Percentiles rank a stretch among this genome's conserved stretches.
Evolutionary conservation across 768 basidiomycete species (phyloP).

Genomic region (Hypsizygus marmoreus): DNA sequence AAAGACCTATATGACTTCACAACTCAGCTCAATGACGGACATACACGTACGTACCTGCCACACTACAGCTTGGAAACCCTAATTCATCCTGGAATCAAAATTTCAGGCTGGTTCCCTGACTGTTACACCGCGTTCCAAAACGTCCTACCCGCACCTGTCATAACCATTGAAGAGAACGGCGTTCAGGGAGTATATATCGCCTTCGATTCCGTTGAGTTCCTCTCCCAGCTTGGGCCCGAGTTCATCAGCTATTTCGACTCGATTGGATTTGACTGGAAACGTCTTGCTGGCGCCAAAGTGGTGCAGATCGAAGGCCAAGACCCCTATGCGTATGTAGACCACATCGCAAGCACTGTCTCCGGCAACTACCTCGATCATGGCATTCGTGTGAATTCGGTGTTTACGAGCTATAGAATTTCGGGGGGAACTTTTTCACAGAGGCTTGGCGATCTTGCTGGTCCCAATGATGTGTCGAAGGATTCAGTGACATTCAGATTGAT

Average conservation of each 20-base stretch:
- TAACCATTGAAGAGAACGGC: conserved; percentile 51
- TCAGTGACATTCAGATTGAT: conserved; percentile 51
- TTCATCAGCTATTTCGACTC: conserved; percentile 50
- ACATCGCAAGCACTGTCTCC: conserved; percentile 57
- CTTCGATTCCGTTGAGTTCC: conserved; percentile 55
- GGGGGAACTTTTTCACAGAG: conserved; percentile 55
- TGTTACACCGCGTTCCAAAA: conserved; percentile 60
- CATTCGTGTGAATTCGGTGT: conserved; percentile 62
- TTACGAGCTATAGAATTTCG: conserved; percentile 56
- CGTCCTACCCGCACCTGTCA: conserved; percentile 56
- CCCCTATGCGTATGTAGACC: conserved; percentile 56
- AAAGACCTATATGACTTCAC: conserved; percentile 56
- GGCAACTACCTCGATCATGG: conserved; percentile 68
- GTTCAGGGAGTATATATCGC: conserved; percentile 50
- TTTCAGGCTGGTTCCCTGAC: conserved; percentile 54
- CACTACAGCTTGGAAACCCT: neutral
- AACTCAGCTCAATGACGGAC: conserved; percentile 62
- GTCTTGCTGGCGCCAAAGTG: conserved; percentile 61
- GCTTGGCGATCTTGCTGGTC: conserved; percentile 57
- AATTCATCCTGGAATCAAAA: too few species aligned
- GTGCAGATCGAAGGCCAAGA: conserved; percentile 54
- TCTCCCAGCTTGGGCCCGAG: conserved; percentile 44
- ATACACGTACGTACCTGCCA: conserved; percentile 47
- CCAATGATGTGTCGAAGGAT: conserved; percentile 45
- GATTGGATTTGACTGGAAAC: conserved; percentile 57